Percentiles rank a stretch among this genome's conserved stretches.
Conservation (phyloP, 2,329 filamentous ascomycete genomes). For the Colletotrichum higginsianum region DNA sequence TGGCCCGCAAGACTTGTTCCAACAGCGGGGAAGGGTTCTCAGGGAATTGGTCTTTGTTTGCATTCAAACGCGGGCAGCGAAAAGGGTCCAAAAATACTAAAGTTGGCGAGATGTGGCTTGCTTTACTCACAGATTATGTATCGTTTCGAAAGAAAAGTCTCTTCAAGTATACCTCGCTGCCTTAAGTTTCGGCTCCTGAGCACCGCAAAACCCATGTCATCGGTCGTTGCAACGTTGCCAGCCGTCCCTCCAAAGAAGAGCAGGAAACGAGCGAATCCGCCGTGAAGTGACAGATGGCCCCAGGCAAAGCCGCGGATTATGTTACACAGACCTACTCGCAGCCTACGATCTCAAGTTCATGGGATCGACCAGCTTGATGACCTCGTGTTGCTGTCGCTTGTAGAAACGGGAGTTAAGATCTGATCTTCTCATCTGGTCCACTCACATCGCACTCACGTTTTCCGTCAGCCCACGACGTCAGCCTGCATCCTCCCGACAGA, state of each 20-base stretch:
- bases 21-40: not conserved
- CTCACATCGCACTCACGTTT: constrained; percentile 32
- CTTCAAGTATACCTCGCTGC: not conserved
- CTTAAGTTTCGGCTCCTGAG: not conserved
- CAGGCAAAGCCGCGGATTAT: constrained; percentile 2
- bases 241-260: constrained; percentile 5
- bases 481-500: constrained; percentile 27
- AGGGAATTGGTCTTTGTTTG: not conserved
- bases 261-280: constrained; percentile 4
- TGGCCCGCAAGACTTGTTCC: not conserved
- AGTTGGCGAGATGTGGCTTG: not conserved
- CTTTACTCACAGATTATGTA: not conserved
- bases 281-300: not conserved
- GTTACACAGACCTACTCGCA: not conserved
- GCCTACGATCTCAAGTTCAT: constrained; percentile 2
- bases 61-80: not conserved
- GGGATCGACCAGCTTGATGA: constrained; percentile 10
- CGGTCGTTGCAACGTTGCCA: constrained; percentile 11
- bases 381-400: constrained; percentile 18
- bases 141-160: not conserved
- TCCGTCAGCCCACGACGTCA: constrained; percentile 40
- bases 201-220: not conserved
- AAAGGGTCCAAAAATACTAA: not conserved
- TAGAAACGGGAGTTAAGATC: constrained; percentile 22
- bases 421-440: constrained; percentile 32